These are phyloP conservation scores for Monilinia polystroma DNA, from an alignment of 2,329 filamentous ascomycete genomes.

Conservation along the genomic window DNA sequence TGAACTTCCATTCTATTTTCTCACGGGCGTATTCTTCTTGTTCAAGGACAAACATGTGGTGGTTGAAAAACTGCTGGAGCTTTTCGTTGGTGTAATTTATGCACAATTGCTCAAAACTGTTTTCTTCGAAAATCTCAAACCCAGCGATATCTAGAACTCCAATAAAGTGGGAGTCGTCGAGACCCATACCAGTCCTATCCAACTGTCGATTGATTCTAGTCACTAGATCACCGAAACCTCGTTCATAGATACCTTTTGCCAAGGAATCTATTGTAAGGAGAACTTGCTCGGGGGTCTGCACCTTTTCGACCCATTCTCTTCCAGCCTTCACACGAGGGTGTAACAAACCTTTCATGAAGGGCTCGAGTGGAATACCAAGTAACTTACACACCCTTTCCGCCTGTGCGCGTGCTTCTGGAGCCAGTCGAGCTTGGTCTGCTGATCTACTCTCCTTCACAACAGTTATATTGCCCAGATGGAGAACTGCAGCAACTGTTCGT, in stretches of 20 bases:
- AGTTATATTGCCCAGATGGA: conserved; percentile 89
- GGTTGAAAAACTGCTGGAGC: conserved; percentile 98
- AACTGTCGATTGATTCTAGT: conserved; percentile 88
- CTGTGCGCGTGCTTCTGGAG: conserved; percentile 70
- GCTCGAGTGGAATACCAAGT: conserved; percentile 78
- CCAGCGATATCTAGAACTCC: conserved; percentile 98
- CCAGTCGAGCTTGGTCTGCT: conserved; percentile 84
- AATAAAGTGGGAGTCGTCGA: conserved; percentile 92
- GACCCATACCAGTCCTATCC: conserved; percentile 76
- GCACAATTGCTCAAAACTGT: conserved; percentile 98
- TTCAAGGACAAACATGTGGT: conserved; percentile 99
- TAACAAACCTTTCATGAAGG: conserved; percentile 83
- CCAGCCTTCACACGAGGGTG: conserved; percentile 95
- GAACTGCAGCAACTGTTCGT: conserved; percentile 82
- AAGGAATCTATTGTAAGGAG: conserved; percentile 85
- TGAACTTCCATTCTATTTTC: conserved; percentile 99
- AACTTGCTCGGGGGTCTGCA: conserved; percentile 95
- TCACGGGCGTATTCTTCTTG: conserved; percentile 97
- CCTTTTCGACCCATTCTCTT: conserved; percentile 97
- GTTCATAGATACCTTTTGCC: conserved; percentile 96
- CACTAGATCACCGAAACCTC: conserved; percentile 90
- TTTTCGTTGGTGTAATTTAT: conserved; percentile 99
- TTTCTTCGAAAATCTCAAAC: conserved; percentile 97
- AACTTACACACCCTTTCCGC: conserved; percentile 79
- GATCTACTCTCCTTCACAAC: conserved; percentile 89